These are phyloP conservation scores for Lactifluus volemus DNA, from an alignment of 768 basidiomycete genomes.

Conservation along the genomic window DNA sequence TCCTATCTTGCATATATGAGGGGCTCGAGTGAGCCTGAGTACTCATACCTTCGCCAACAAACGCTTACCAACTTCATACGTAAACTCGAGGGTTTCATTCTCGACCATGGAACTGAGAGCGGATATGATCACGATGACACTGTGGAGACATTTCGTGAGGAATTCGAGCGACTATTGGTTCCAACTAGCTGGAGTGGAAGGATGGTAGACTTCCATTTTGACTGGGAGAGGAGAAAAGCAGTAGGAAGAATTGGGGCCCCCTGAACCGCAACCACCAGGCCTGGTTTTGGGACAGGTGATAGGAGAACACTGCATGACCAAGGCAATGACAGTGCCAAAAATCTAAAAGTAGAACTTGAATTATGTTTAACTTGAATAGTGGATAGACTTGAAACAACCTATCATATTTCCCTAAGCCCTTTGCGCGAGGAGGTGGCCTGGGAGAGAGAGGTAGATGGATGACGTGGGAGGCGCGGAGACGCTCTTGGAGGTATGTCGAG, in stretches of 20 bases:
- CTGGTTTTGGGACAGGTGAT: too few species aligned
- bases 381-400: too few species aligned
- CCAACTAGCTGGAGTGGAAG: background rate
- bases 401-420: too few species aligned
- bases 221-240: background rate
- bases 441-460: too few species aligned
- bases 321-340: too few species aligned
- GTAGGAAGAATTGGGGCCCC: background rate
- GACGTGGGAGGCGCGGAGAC: too few species aligned
- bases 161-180: conserved; percentile 38
- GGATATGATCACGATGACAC: conserved; percentile 29
- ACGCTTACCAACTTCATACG: conserved; percentile 61
- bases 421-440: too few species aligned
- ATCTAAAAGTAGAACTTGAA: too few species aligned
- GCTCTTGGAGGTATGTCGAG: too few species aligned
- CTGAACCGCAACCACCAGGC: too few species aligned
- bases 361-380: too few species aligned
- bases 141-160: conserved; percentile 29
- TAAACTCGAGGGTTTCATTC: conserved; percentile 43
- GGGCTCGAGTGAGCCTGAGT: conserved; percentile 61
- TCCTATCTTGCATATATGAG: conserved; percentile 65
- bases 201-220: background rate
- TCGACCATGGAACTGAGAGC: conserved; percentile 40
- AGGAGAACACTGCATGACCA: too few species aligned
- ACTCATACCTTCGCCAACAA: conserved; percentile 44